Conservation (phyloP, 176 grass and related monocot species). For the Luzula sylvatica region DNA sequence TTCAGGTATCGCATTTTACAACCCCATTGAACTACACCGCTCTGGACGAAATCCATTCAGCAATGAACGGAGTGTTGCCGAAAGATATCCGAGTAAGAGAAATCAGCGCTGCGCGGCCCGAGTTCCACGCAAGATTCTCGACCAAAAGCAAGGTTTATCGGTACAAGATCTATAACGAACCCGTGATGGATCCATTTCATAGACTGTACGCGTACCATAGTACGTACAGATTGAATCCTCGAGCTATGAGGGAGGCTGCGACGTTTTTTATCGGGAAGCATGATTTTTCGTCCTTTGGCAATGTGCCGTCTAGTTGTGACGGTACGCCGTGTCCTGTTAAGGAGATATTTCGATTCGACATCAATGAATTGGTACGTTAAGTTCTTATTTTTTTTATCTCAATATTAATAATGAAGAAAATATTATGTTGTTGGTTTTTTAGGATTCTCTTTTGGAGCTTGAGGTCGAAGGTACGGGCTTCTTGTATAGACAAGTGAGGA, state of each 20-base stretch:
- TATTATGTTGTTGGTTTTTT: slow-evolving; percentile 22
- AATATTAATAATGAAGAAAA: slow-evolving; percentile 1
- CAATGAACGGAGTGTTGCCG: slow-evolving; percentile 81
- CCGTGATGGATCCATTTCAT: slow-evolving; percentile 82
- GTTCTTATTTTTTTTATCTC: background rate
- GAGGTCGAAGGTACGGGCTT: slow-evolving; percentile 93
- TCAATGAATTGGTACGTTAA: slow-evolving; percentile 61
- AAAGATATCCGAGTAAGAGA: slow-evolving; percentile 79
- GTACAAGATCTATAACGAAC: slow-evolving; percentile 87
- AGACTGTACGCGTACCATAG: slow-evolving; percentile 59
- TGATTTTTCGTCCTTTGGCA: slow-evolving; percentile 87
- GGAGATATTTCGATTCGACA: slow-evolving; percentile 66
- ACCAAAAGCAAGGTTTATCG: slow-evolving; percentile 84
- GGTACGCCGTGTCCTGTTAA: slow-evolving; percentile 49
- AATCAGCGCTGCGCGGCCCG: slow-evolving; percentile 49
- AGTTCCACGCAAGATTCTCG: slow-evolving; percentile 83
- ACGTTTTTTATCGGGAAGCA: slow-evolving; percentile 75
- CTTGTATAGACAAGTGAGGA: slow-evolving; percentile 96
- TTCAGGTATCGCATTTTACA: slow-evolving; percentile 86
- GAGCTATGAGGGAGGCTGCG: slow-evolving; percentile 71
- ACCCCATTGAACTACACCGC: slow-evolving; percentile 62
- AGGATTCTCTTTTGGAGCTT: slow-evolving; percentile 71
- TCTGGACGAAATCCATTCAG: slow-evolving; percentile 62
- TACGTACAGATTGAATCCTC: slow-evolving; percentile 60
- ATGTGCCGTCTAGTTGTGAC: slow-evolving; percentile 52